Conservation (phyloP, 306 rosid genomes). For the Quercus cerris region DNA sequence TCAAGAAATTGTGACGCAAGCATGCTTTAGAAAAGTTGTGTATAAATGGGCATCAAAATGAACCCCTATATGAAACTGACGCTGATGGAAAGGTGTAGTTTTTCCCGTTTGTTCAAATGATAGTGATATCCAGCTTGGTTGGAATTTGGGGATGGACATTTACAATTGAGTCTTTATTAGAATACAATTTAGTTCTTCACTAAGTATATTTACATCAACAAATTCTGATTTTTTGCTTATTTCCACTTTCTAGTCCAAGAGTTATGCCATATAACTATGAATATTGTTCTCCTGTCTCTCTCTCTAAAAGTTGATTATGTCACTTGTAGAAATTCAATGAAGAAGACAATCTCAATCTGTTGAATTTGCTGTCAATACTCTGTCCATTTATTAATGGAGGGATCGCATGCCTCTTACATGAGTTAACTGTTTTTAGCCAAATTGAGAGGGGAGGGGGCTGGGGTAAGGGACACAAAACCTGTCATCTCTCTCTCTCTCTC, state of each 20-base stretch:
- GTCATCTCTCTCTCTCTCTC: too few relatives aligned
- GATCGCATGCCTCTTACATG: too few relatives aligned
- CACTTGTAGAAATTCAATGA: neutral
- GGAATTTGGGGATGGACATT: neutral
- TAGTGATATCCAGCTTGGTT: neutral
- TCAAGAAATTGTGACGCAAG: constrained; percentile 48
- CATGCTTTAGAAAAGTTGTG: neutral
- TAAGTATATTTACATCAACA: neutral
- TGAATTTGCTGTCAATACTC: neutral
- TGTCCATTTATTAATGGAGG: too few relatives aligned
- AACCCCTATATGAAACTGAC: neutral
- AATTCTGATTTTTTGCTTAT: neutral
- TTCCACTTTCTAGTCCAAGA: neutral
- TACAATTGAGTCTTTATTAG: neutral
- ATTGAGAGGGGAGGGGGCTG: too few relatives aligned
- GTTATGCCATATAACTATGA: neutral
- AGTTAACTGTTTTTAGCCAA: too few relatives aligned
- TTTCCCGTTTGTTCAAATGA: neutral
- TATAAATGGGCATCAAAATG: neutral
- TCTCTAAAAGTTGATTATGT: neutral
- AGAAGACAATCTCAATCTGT: neutral
- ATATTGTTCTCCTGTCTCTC: neutral
- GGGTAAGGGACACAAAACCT: too few relatives aligned
- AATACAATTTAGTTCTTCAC: neutral
- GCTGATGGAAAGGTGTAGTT: neutral